A percentile compares a stretch with the other conserved stretches of the same genome.
These are phyloP conservation scores for Emericellopsis terricola DNA, from an alignment of 495 filamentous ascomycete genomes.

Conservation along the genomic window DNA sequence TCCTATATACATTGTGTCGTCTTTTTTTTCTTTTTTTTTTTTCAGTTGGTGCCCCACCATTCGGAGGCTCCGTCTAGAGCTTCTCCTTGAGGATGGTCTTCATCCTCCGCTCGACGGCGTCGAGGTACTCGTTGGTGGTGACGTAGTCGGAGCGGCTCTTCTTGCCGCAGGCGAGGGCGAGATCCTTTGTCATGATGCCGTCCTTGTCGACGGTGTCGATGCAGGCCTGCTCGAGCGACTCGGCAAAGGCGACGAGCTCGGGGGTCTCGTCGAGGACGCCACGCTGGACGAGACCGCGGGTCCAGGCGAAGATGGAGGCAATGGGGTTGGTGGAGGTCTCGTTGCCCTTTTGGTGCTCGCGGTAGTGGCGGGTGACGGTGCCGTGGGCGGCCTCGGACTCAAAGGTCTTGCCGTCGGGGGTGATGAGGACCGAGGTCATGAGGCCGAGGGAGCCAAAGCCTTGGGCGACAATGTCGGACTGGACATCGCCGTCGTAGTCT, in stretches of 20 bases:
- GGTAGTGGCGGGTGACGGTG: slow-evolving; percentile 95
- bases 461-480: slow-evolving; percentile 95
- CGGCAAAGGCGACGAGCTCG: slow-evolving; percentile 74
- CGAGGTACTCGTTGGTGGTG: slow-evolving; percentile 74
- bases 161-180: slow-evolving; percentile 81
- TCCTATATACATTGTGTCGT: too few relatives aligned
- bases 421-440: slow-evolving; percentile 95
- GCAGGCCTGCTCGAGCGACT: slow-evolving; percentile 85
- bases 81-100: slow-evolving; percentile 41
- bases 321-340: slow-evolving; percentile 98
- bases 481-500: slow-evolving; percentile 98
- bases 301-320: slow-evolving; percentile 98
- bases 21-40: too few relatives aligned
- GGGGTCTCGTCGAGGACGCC: slow-evolving; percentile 80
- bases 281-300: slow-evolving; percentile 80
- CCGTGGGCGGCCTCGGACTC: slow-evolving; percentile 97
- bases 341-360: slow-evolving; percentile 91
- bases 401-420: slow-evolving; percentile 86
- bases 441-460: slow-evolving; percentile 95
- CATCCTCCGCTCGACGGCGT: slow-evolving; percentile 73
- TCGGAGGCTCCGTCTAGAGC: too few relatives aligned
- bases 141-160: slow-evolving; percentile 67
- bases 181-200: slow-evolving; percentile 96
- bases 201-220: slow-evolving; percentile 84
- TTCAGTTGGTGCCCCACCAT: too few relatives aligned